These are phyloP conservation scores for Actinomortierella ambigua DNA, from an alignment of 371 early-diverging fungal genomes.

Conservation along the genomic window DNA sequence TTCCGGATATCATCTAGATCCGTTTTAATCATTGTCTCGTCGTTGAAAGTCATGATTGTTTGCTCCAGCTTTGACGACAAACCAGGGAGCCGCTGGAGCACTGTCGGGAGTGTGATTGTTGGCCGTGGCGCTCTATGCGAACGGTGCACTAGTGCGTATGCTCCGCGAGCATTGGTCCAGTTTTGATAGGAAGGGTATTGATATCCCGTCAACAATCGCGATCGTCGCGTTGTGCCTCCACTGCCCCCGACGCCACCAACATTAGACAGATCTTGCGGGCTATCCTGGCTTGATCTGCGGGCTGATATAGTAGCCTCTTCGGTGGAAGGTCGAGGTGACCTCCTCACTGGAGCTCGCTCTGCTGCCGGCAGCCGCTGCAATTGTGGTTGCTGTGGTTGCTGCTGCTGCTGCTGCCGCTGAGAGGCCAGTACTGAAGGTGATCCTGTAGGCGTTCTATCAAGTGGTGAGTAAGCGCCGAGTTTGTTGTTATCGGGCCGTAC, in stretches of 20 bases:
- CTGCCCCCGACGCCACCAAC: no score
- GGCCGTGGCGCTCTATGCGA: slow-evolving; percentile 7
- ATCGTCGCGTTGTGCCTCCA: no score
- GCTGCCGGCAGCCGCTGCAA: background rate
- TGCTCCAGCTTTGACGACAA: slow-evolving; percentile 23
- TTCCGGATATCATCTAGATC: slow-evolving; percentile 36
- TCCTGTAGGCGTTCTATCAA: slow-evolving; percentile 3
- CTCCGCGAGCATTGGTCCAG: no score
- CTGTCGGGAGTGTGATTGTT: slow-evolving; percentile 20
- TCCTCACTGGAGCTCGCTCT: background rate
- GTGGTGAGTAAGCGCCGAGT: background rate
- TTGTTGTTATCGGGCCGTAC: no score
- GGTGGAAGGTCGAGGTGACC: no score
- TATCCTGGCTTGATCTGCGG: no score
- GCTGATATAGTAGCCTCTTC: background rate
- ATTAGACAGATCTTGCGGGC: no score
- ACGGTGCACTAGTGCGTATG: no score
- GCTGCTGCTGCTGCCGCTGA: background rate
- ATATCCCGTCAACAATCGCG: no score
- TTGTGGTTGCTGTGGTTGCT: background rate
- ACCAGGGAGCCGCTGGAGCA: slow-evolving; percentile 29
- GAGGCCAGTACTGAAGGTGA: background rate
- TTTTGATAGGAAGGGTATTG: no score
- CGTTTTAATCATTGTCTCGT: slow-evolving; percentile 29
- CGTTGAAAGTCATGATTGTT: slow-evolving; percentile 45